Evolutionary conservation across 192 early-diverging fungal species (phyloP).

Genomic region (Entrophospora sp.): DNA sequence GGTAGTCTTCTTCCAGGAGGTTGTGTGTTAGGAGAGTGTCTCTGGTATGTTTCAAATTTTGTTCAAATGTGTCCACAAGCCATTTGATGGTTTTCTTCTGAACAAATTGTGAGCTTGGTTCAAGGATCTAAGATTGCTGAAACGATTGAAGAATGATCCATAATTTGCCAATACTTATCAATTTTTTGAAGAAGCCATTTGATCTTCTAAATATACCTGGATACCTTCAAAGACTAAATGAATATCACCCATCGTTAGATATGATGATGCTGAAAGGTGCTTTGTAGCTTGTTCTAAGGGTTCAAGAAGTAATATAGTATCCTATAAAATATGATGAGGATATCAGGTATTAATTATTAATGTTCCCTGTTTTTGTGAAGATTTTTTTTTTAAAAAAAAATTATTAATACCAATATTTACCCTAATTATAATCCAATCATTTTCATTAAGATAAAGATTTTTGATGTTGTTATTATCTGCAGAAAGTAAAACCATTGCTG

Average conservation of each 20-base stretch:
- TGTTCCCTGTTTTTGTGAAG: not conserved
- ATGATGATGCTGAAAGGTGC: no score
- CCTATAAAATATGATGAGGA: not conserved
- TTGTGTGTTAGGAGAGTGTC: no score
- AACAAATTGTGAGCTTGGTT: not conserved
- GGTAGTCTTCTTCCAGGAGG: no score
- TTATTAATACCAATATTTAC: no score
- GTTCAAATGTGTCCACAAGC: not conserved
- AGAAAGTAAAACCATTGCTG: no score
- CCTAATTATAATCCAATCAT: no score
- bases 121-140: not conserved
- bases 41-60: no score
- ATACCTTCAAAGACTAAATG: not conserved
- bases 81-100: not conserved
- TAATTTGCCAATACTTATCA: not conserved
- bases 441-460: not conserved
- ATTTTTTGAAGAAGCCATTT: not conserved
- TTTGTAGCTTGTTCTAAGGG: not conserved
- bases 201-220: not conserved
- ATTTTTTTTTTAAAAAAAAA: not conserved
- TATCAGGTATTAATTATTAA: not conserved
- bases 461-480: not conserved
- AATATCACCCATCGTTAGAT: not conserved
- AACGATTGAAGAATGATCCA: not conserved
- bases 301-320: not conserved